Percentiles rank a stretch among this genome's conserved stretches.
phyloP scores from a whole-genome alignment of 73 alveolate species.

The Symbiodinium pilosum region DNA sequence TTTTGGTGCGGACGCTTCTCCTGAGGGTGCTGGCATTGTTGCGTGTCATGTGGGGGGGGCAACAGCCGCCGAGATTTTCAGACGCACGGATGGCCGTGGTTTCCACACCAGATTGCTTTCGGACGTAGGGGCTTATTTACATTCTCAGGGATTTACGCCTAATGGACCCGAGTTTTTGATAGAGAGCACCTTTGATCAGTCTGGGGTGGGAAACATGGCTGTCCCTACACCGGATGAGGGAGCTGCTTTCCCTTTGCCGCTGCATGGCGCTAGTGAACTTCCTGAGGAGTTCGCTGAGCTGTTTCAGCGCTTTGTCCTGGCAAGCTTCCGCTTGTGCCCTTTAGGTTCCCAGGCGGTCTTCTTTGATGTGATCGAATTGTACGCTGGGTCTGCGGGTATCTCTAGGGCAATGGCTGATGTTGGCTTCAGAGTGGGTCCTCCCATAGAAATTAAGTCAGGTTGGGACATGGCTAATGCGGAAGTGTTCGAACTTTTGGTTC shows the following conservation, averaged over 20 bases:
- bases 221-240: background rate
- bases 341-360: background rate
- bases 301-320: background rate
- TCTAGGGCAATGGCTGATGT: background rate
- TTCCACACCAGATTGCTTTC: background rate
- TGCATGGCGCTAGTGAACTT: too few relatives aligned
- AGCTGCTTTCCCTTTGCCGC: background rate
- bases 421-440: slow-evolving; percentile 31
- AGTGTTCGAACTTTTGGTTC: background rate
- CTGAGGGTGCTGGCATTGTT: slow-evolving; percentile 24
- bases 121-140: background rate
- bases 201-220: background rate
- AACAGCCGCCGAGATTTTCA: background rate
- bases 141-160: background rate
- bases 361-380: background rate
- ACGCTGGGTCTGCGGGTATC: background rate
- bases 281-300: background rate
- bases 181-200: too few relatives aligned
- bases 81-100: slow-evolving; percentile 16
- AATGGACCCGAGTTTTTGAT: background rate
- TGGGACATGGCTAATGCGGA: background rate
- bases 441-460: background rate
- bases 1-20: slow-evolving; percentile 20
- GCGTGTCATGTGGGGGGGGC: background rate
- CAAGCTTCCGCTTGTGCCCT: background rate